A percentile compares a stretch with the other conserved stretches of the same genome.
phyloP scores from a whole-genome alignment of 192 early-diverging fungal genomes.

The Entomortierella lignicola region DNA sequence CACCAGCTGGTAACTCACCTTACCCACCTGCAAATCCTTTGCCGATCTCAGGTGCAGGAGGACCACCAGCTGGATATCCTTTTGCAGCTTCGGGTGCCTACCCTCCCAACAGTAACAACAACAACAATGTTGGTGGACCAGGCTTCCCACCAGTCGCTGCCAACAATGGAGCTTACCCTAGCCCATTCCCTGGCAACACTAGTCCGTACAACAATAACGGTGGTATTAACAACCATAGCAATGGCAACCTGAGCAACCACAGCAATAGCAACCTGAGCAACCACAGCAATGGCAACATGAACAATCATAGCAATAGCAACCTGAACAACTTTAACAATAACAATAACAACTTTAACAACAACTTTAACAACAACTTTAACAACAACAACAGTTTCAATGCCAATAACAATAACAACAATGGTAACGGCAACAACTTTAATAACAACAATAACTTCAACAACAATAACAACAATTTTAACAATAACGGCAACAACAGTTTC shows the following conservation, averaged over 20 bases:
- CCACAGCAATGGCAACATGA: slow-evolving; percentile 15
- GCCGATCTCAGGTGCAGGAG: slow-evolving; percentile 26
- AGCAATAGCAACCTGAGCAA: slow-evolving; percentile 31
- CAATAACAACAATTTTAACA: slow-evolving; percentile 7
- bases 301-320: not conserved
- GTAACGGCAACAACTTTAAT: not conserved
- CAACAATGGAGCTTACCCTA: slow-evolving; percentile 1
- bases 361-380: slow-evolving; percentile 3
- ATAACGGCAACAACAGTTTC: not conserved
- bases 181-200: slow-evolving; percentile 1
- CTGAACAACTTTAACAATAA: slow-evolving; percentile 19
- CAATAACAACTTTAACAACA: slow-evolving; percentile 12
- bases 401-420: slow-evolving; percentile 4
- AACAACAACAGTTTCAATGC: slow-evolving; percentile 2
- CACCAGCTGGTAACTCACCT: slow-evolving; percentile 19
- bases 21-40: slow-evolving; percentile 22
- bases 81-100: slow-evolving; percentile 26
- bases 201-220: slow-evolving; percentile 15
- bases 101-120: slow-evolving; percentile 28
- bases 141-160: not conserved
- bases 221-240: slow-evolving; percentile 4
- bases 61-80: slow-evolving; percentile 36
- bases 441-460: slow-evolving; percentile 6
- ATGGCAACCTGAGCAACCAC: slow-evolving; percentile 19
- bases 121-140: slow-evolving; percentile 2